Evolutionary conservation across 2,329 filamentous ascomycete genomes (phyloP), one percentile per base, ranked within the genome.

Genomic region (Fusarium sp.): DNA sequence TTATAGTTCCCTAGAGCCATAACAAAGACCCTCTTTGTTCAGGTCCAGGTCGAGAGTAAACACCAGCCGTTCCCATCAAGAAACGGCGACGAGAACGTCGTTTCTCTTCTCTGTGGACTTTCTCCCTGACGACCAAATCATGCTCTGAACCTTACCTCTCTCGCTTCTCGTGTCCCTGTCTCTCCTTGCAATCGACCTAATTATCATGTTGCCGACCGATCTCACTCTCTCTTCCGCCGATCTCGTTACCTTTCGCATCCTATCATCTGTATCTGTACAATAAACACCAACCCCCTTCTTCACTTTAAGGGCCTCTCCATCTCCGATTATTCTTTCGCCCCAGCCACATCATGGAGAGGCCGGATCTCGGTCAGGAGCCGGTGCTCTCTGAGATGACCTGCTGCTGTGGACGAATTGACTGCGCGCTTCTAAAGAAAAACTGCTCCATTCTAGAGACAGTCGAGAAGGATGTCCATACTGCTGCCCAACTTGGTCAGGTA

Each of bases 401-500:
- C 85, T 99, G 95, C 82, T 99, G 95, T 82, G 94, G 94, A 59
- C 90, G 89, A 71, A 78, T 84, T 67, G 90, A 93, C 75, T 98
- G 95, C 80, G 87, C 90, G 72, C 93, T 92, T 78, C 86, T 98
- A 67, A 89, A 88, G 79, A 91, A 94, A 81, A 98, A 95, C 81
- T 90, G 90, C 79, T 85, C 87, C 46, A 85, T 93, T 67, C 85
- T 98, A 48, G 90, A 93, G 73, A 91, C 88, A 65, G 86, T 98
- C 70, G 95, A 98, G 81, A 91, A 91, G 74, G 93, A 98, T 82
- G 92, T 98, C 56, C 90, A 90, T 74, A 93, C 89, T 54, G 96
- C 96, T 42, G 96, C 94, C 50, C 88, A 91, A 78, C 87, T 98
- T 75, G 96, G 96, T 71, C 93, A 98, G 92, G 95, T 98, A 91